A percentile compares a stretch with the other conserved stretches of the same genome.
Conservation (phyloP, 2,329 filamentous ascomycete species). For the Alternaria longipes region DNA sequence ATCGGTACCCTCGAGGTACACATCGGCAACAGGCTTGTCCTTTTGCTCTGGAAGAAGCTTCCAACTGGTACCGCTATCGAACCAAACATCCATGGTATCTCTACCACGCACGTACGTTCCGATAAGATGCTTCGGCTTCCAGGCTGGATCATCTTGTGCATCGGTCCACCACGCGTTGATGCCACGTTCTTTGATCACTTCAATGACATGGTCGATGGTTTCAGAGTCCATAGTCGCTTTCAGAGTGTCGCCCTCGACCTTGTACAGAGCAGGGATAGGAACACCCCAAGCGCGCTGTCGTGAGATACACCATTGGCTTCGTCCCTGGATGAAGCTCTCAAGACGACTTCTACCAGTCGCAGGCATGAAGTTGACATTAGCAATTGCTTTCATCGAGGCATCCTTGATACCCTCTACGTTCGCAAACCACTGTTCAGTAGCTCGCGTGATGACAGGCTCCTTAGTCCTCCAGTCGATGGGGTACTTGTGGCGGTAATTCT, state of each 20-base stretch:
- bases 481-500: slow-evolving; percentile 87
- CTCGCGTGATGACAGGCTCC: slow-evolving; percentile 85
- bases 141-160: slow-evolving; percentile 74
- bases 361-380: slow-evolving; percentile 80
- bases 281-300: slow-evolving; percentile 96
- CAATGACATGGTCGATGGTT: slow-evolving; percentile 85
- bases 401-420: slow-evolving; percentile 86
- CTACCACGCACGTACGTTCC: slow-evolving; percentile 75
- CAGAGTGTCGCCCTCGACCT: slow-evolving; percentile 66
- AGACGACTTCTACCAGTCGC: slow-evolving; percentile 76
- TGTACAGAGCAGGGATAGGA: slow-evolving; percentile 90
- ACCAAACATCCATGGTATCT: slow-evolving; percentile 99
- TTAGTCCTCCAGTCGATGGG: slow-evolving; percentile 99
- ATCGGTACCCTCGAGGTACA: slow-evolving; percentile 93
- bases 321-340: slow-evolving; percentile 83
- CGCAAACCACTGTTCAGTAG: slow-evolving; percentile 98
- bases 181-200: slow-evolving; percentile 77
- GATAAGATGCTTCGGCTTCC: slow-evolving; percentile 74
- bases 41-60: slow-evolving; percentile 54
- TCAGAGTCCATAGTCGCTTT: slow-evolving; percentile 80
- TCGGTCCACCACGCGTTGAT: slow-evolving; percentile 98
- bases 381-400: slow-evolving; percentile 73
- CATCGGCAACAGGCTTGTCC: slow-evolving; percentile 69
- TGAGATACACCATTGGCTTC: slow-evolving; percentile 98
- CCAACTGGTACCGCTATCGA: slow-evolving; percentile 97